Conservation (phyloP, 805 yeast genomes). For the Torulaspora maleeae region DNA sequence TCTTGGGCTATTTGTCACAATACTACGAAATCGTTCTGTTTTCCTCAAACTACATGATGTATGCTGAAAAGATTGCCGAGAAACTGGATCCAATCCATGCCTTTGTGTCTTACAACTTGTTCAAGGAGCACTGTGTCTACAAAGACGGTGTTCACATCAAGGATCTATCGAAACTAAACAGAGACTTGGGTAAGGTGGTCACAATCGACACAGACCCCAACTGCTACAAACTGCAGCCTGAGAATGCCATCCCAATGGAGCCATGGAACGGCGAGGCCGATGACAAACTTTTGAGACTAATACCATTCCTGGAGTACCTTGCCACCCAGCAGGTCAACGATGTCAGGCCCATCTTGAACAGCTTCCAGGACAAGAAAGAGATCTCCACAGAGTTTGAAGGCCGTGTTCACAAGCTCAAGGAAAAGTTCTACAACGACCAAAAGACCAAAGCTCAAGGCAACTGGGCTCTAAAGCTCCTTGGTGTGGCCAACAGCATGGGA, state of each 20-base stretch:
- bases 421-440: slow-evolving; percentile 59
- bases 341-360: slow-evolving; percentile 78
- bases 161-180: slow-evolving; percentile 84
- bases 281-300: slow-evolving; percentile 71
- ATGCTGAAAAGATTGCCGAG: slow-evolving; percentile 75
- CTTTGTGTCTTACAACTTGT: slow-evolving; percentile 77
- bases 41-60: slow-evolving; percentile 78
- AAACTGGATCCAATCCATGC: slow-evolving; percentile 94
- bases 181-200: slow-evolving; percentile 79
- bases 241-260: slow-evolving; percentile 80
- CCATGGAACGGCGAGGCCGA: slow-evolving; percentile 86
- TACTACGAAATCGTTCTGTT: slow-evolving; percentile 94
- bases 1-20: slow-evolving; percentile 88
- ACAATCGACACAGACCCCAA: slow-evolving; percentile 74
- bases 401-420: slow-evolving; percentile 73
- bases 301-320: slow-evolving; percentile 90
- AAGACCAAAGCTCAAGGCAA: slow-evolving; percentile 40
- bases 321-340: slow-evolving; percentile 84
- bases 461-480: slow-evolving; percentile 60
- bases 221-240: slow-evolving; percentile 78
- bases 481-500: slow-evolving; percentile 39
- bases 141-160: slow-evolving; percentile 86
- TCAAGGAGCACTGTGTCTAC: slow-evolving; percentile 81
- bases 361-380: slow-evolving; percentile 61
- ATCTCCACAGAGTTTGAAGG: slow-evolving; percentile 75